Evolutionary conservation across 129 eudicot genomes (phyloP).

Genomic region (Centaurea solstitialis): DNA sequence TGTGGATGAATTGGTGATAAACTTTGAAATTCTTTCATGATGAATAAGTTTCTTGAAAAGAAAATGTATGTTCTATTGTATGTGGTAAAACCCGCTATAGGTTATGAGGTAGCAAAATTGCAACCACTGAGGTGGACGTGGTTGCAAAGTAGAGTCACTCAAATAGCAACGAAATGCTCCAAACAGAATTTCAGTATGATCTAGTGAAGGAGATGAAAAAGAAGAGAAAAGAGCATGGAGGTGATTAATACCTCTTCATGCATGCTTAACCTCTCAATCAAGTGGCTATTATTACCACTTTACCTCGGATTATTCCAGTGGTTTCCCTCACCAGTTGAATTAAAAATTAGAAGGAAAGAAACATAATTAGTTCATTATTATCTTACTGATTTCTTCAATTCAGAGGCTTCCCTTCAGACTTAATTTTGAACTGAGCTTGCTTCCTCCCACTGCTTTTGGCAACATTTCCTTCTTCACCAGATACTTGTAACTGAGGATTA

Average conservation of each 20-base stretch:
- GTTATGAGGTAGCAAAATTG: not conserved
- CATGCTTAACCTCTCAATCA: conserved; percentile 13
- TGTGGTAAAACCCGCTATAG: not conserved
- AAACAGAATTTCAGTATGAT: not conserved
- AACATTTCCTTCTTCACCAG: not conserved
- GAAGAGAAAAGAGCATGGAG: conserved; percentile 5
- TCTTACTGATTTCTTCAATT: not conserved
- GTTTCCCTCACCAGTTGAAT: not conserved
- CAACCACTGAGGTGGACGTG: not conserved
- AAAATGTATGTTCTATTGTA: not conserved
- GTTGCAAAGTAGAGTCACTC: not conserved
- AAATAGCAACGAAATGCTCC: not conserved
- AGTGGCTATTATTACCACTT: not conserved
- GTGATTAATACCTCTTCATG: not conserved
- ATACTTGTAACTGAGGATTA: not conserved
- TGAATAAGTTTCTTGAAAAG: not conserved
- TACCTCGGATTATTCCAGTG: not conserved
- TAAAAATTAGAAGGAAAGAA: not conserved
- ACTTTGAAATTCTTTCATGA: not conserved
- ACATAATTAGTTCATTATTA: not conserved
- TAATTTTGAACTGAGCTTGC: not conserved
- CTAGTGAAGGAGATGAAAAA: not conserved
- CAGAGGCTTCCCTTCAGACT: not conserved
- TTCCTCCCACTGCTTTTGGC: not conserved
- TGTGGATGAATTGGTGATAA: not conserved